A percentile compares a stretch with the other conserved stretches of the same genome.
Evolutionary conservation across 768 basidiomycete species (phyloP).

Genomic region (Pleurotus djamor): DNA sequence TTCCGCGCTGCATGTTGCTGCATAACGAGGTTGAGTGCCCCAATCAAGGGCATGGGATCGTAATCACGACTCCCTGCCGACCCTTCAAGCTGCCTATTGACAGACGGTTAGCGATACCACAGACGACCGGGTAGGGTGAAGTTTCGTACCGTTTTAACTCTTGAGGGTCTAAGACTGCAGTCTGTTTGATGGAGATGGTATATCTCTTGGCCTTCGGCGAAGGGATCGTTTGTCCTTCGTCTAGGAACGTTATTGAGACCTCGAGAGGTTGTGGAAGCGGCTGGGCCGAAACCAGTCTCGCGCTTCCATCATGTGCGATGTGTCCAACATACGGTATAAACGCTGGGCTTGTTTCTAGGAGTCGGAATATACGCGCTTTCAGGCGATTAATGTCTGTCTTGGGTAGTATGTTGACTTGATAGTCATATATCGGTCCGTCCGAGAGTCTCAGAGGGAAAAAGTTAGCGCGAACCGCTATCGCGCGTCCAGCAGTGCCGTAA

Average conservation of each 20-base stretch:
- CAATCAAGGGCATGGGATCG: conserved; percentile 48
- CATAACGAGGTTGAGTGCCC: conserved; percentile 58
- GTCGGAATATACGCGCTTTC: conserved; percentile 49
- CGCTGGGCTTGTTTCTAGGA: conserved; percentile 42
- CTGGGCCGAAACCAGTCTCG: conserved; percentile 42
- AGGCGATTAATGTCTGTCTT: conserved; percentile 40
- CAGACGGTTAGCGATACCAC: background rate
- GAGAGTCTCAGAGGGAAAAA: conserved; percentile 57
- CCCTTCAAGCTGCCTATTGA: conserved; percentile 51
- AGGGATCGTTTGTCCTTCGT: conserved; percentile 35
- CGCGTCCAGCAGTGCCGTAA: conserved; percentile 48
- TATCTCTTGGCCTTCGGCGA: conserved; percentile 35
- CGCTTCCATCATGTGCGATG: conserved; percentile 52
- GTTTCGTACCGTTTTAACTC: conserved; percentile 28
- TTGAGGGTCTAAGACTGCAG: conserved; percentile 33
- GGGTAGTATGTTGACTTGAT: conserved; percentile 49
- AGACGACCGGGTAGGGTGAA: background rate
- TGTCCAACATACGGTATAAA: conserved; percentile 33
- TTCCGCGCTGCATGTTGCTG: conserved; percentile 42
- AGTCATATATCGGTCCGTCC: conserved; percentile 51
- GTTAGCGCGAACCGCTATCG: conserved; percentile 55
- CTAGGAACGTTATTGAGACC: conserved; percentile 37
- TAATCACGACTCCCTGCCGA: conserved; percentile 36
- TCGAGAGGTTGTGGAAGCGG: conserved; percentile 42
- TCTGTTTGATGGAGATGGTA: conserved; percentile 36